Base-by-base conservation (phyloP, 768 basidiomycete species). In the Russula sp. region DNA sequence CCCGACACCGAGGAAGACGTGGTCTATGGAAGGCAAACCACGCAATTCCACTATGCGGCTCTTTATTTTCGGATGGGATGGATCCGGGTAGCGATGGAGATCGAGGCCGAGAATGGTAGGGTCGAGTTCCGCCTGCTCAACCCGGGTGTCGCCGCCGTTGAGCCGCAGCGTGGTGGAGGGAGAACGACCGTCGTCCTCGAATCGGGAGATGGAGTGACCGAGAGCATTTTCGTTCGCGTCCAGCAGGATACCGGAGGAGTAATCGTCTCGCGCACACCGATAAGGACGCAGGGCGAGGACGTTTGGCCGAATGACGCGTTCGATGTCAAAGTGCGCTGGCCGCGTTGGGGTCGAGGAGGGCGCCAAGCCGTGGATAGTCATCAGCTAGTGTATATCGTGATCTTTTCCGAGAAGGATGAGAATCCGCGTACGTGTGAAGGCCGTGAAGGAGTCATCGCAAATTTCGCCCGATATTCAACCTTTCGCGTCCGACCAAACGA, bases 211-310 rank as follows among this genome's bases (percentile, higher is more conserved):
- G 2, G 90, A 86, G 70, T 91, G 90, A 0, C 97, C 96, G 39
- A 94, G 79, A 0, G 96, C 83, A 71, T 99, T 98, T 77, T 99
- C 97, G 74, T 99, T 99, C 14, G 97, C 97, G 67, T 99, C 97
- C 22, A 99, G 83, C 32, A 99, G 83, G 68, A 98, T 87, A 25
- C 95, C 95, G 2, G 83, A 77, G 51, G 86, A 84, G 75, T 97
- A 99, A 76, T 99, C 96, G 69, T 99, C 96, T 50, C 97, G 80
- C 0, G 97, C 97, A 69, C 94, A 98, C 35, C 95, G 86, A 74
- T 99, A 98, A 0, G 97, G 97, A 51, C 86, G 85, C 14, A 99
- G 78, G 0, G 90, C 76, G 51, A 97, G 87, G 69, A 99, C 95
- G 70, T 98, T 99, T 2, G 92, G 88, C n/a, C 95, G 82, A 67